Percentiles rank a stretch among this genome's conserved stretches.
phyloP scores from a whole-genome alignment of 176 grass and related monocot species.

The Zizania latifolia region DNA sequence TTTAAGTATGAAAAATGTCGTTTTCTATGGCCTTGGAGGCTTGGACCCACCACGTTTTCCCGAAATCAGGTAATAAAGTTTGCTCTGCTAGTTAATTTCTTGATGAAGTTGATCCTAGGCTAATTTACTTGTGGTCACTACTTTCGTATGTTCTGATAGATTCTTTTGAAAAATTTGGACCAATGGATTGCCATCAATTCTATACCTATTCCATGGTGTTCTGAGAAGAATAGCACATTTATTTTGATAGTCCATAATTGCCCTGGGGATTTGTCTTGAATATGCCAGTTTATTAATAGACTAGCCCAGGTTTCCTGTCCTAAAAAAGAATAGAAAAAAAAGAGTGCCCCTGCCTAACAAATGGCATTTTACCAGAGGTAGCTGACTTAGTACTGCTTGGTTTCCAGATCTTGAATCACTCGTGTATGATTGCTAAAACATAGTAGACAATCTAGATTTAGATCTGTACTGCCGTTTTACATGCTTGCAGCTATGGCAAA shows the following conservation, averaged over 20 bases:
- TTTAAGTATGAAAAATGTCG: not conserved
- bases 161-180: not conserved
- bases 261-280: not conserved
- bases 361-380: not conserved
- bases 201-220: not conserved
- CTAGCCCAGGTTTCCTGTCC: not conserved
- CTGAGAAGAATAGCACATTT: not conserved
- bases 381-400: not conserved
- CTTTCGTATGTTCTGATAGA: not conserved
- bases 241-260: not conserved
- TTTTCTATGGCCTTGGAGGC: not conserved
- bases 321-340: too few relatives aligned
- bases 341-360: too few relatives aligned
- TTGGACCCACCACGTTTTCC: not conserved
- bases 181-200: not conserved
- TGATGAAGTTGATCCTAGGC: too few relatives aligned
- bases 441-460: not conserved
- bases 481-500: not conserved
- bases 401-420: not conserved
- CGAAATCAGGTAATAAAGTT: not conserved
- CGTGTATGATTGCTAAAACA: not conserved
- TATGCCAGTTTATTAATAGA: not conserved
- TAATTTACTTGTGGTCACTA: not conserved
- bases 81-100: not conserved
- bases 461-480: not conserved